Evolutionary conservation across 2,329 filamentous ascomycete species (phyloP).

Genomic region (Colletotrichum gloeosporioides): DNA sequence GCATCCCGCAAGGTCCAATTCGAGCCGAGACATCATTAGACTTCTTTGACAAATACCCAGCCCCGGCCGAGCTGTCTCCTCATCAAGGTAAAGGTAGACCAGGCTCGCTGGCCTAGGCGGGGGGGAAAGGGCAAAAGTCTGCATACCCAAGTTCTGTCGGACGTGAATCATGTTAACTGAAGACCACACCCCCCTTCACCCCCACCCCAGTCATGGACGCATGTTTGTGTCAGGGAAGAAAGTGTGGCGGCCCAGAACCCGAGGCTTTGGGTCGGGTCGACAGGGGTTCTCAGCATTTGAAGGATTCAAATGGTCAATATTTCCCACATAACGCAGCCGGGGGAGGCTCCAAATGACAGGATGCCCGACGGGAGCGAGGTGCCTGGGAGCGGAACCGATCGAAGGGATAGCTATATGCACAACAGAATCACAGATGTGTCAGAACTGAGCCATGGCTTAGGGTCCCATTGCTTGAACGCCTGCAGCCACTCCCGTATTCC

Average conservation of each 20-base stretch:
- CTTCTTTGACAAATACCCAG: constrained; percentile 22
- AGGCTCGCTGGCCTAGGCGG: neutral
- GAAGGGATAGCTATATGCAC: constrained; percentile 14
- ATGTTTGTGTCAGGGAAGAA: constrained; percentile 16
- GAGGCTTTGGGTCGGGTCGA: constrained; percentile 19
- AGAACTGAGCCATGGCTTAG: neutral
- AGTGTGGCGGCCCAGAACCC: constrained; percentile 22
- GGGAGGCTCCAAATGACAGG: neutral
- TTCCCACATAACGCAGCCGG: neutral
- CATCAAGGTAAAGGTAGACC: neutral
- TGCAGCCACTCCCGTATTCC: neutral
- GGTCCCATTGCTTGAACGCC: neutral
- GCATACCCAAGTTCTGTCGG: neutral
- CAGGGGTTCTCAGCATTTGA: neutral
- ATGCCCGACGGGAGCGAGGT: neutral
- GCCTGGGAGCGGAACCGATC: neutral
- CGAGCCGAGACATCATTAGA: constrained; percentile 20
- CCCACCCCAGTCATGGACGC: neutral
- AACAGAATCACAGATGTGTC: neutral
- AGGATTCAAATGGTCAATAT: neutral
- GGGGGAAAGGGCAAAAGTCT: neutral
- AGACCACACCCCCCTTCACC: neutral
- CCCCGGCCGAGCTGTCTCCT: neutral
- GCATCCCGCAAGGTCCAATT: neutral
- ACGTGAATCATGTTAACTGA: constrained; percentile 18